phyloP scores from a whole-genome alignment of 495 filamentous ascomycete species.

The Tuber melanosporum region DNA sequence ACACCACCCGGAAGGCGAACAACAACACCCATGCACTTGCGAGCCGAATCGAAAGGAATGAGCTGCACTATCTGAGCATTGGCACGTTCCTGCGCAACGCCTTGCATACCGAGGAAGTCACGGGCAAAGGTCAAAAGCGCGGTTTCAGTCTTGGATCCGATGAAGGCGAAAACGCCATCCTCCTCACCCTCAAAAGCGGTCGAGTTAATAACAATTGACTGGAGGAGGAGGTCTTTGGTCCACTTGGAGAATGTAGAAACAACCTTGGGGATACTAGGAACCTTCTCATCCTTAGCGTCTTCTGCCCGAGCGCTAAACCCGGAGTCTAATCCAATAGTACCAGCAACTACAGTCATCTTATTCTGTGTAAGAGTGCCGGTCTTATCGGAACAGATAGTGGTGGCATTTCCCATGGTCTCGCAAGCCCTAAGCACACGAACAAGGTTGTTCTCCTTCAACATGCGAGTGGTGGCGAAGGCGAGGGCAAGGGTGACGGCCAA shows the following conservation, averaged over 20 bases:
- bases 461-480: constrained; percentile 87
- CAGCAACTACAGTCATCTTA: constrained; percentile 82
- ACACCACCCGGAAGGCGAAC: constrained; percentile 52
- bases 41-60: constrained; percentile 61
- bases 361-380: constrained; percentile 93
- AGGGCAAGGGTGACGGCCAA: constrained; percentile 88
- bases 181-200: constrained; percentile 81
- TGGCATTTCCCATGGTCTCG: constrained; percentile 98
- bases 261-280: constrained; percentile 54
- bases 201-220: constrained; percentile 78
- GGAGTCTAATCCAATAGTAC: constrained; percentile 61
- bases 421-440: constrained; percentile 86
- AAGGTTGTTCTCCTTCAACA: constrained; percentile 92
- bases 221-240: constrained; percentile 58
- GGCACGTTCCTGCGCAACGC: constrained; percentile 61
- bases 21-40: constrained; percentile 64
- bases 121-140: constrained; percentile 69
- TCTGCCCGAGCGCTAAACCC: constrained; percentile 59
- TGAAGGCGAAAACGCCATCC: constrained; percentile 63
- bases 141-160: constrained; percentile 88
- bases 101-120: constrained; percentile 68
- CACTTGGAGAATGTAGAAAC: constrained; percentile 52
- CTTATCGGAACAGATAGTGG: constrained; percentile 93
- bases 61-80: constrained; percentile 61
- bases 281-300: constrained; percentile 39